phyloP scores from a whole-genome alignment of 2,329 filamentous ascomycete genomes.

The Exophiala oligosperma region DNA sequence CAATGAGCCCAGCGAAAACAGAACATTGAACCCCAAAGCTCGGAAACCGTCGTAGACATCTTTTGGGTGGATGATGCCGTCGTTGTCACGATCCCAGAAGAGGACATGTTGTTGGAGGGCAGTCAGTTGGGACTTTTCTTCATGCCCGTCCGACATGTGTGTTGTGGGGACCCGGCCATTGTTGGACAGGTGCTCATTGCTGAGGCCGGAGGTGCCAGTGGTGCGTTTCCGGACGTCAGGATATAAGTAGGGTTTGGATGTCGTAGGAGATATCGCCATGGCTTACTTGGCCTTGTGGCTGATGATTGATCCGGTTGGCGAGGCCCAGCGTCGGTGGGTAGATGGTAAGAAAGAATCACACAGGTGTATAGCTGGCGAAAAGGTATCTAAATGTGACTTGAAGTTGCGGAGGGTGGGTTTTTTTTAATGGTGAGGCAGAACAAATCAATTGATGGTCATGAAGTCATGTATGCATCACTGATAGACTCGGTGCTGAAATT shows the following conservation, averaged over 20 bases:
- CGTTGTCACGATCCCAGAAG: slow-evolving; percentile 55
- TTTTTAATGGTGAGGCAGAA: neutral
- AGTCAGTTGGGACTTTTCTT: slow-evolving; percentile 1
- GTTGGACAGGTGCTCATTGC: neutral
- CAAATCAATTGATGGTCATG: neutral
- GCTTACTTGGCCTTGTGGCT: neutral
- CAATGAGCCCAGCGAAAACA: slow-evolving; percentile 41
- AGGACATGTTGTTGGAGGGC: slow-evolving; percentile 33
- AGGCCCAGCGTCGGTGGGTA: no score
- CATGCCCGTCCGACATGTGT: neutral
- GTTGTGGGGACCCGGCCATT: neutral
- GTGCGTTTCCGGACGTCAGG: no score
- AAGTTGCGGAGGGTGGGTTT: neutral
- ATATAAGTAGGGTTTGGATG: no score
- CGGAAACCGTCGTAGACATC: slow-evolving; percentile 54
- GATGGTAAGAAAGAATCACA: no score
- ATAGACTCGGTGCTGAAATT: no score
- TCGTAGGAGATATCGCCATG: neutral
- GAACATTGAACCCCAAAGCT: slow-evolving; percentile 41
- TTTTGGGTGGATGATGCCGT: slow-evolving; percentile 53
- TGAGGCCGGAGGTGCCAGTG: neutral
- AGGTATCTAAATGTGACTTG: neutral
- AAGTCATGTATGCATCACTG: neutral
- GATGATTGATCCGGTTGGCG: neutral
- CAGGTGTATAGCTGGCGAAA: neutral